These are phyloP conservation scores for Eleusine coracana DNA, from an alignment of 176 grass and related monocot genomes.

Conservation along the genomic window DNA sequence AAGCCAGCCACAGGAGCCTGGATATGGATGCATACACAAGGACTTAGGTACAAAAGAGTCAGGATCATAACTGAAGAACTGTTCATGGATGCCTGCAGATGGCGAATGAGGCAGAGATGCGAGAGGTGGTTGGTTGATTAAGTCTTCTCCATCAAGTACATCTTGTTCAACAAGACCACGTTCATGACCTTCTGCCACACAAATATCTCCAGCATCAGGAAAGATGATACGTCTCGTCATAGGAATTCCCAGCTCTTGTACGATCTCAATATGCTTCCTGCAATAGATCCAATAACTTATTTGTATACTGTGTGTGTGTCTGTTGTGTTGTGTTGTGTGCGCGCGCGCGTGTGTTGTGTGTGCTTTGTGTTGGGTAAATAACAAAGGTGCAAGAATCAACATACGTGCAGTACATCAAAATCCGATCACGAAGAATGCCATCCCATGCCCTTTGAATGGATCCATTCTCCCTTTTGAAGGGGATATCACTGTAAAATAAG, in stretches of 20 bases:
- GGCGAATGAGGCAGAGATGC: neutral
- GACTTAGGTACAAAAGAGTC: conserved; percentile 43
- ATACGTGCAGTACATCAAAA: conserved; percentile 86
- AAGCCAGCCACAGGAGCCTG: conserved; percentile 55
- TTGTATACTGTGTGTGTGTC: neutral
- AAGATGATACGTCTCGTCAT: conserved; percentile 63
- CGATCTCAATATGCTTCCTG: conserved; percentile 70
- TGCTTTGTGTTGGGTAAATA: neutral
- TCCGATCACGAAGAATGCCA: conserved; percentile 49
- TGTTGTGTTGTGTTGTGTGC: too few relatives aligned
- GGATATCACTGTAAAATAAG: conserved; percentile 50
- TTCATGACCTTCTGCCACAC: neutral
- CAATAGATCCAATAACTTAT: conserved; percentile 29
- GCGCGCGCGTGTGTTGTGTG: too few relatives aligned
- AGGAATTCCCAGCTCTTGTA: conserved; percentile 47
- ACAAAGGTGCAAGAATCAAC: conserved; percentile 29
- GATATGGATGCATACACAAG: conserved; percentile 35
- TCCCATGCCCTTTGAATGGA: conserved; percentile 70
- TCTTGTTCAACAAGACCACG: neutral
- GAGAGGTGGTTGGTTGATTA: neutral
- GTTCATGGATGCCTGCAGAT: neutral
- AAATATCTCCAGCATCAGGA: conserved; percentile 38
- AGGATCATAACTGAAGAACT: neutral
- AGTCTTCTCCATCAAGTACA: neutral
- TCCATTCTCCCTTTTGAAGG: conserved; percentile 32